Percentiles rank a stretch among this genome's conserved stretches.
Conservation (phyloP, 106 monocot species). For the Allium cepa region DNA sequence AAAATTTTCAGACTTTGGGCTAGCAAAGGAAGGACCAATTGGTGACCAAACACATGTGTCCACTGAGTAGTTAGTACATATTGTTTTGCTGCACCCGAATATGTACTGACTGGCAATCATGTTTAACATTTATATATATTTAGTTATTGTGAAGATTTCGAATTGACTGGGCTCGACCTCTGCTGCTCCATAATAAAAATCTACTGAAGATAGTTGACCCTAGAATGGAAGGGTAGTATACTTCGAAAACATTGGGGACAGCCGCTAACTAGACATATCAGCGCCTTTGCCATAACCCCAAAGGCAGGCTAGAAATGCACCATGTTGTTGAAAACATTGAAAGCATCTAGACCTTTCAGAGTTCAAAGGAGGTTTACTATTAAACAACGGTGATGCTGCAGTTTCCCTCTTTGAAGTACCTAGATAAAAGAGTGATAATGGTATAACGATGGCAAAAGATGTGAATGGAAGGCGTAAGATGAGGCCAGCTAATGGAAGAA, state of each 20-base stretch:
- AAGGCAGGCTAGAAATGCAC: conserved; percentile 50
- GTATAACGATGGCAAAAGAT: no score
- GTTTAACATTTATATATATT: no score
- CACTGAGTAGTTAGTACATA: conserved; percentile 64
- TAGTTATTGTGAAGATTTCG: no score
- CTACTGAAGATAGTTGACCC: conserved; percentile 49
- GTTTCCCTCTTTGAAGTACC: conserved; percentile 70
- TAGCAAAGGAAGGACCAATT: conserved; percentile 62
- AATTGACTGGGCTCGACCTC: conserved; percentile 66
- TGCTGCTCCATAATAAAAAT: conserved; percentile 45
- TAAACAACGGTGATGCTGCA: conserved; percentile 16
- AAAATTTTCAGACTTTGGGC: conserved; percentile 68
- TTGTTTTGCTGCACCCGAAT: conserved; percentile 64
- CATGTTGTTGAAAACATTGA: conserved; percentile 51
- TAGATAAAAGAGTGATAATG: conserved; percentile 14
- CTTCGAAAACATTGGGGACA: conserved; percentile 14
- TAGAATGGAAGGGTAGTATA: conserved; percentile 45
- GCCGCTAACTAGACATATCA: conserved; percentile 51
- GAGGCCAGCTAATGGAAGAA: conserved; percentile 24
- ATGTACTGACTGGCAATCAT: conserved; percentile 49
- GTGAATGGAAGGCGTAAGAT: not conserved
- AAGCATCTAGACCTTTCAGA: conserved; percentile 21
- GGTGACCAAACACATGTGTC: conserved; percentile 70
- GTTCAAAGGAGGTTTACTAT: conserved; percentile 17
- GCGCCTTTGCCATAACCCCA: conserved; percentile 62